A percentile compares a stretch with the other conserved stretches of the same genome.
These are phyloP conservation scores for Podila epicladia DNA, from an alignment of 192 early-diverging fungal species.

Conservation along the genomic window DNA sequence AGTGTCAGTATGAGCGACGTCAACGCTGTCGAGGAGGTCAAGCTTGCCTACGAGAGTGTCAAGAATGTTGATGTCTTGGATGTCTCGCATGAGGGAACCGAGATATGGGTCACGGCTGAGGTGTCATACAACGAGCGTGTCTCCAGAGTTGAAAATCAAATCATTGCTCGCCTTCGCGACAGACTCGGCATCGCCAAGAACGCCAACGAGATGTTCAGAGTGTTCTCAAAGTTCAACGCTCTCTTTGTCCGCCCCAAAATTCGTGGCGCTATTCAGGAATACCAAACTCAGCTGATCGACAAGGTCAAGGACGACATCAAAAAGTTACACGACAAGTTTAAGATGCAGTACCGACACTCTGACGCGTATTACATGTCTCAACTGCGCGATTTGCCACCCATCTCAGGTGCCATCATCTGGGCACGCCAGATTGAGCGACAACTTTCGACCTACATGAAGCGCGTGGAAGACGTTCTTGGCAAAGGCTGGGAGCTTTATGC, in stretches of 20 bases:
- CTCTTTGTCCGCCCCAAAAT: constrained; percentile 99
- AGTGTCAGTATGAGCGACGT: constrained; percentile 68
- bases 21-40: constrained; percentile 90
- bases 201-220: constrained; percentile 99
- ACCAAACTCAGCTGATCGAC: constrained; percentile 97
- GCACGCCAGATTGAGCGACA: constrained; percentile 97
- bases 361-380: constrained; percentile 91
- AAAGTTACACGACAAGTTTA: constrained; percentile 96
- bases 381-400: constrained; percentile 92
- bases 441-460: constrained; percentile 93
- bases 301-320: constrained; percentile 98
- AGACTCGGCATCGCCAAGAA: constrained; percentile 94
- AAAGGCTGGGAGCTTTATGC: constrained; percentile 97
- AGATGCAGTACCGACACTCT: constrained; percentile 87
- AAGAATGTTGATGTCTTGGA: constrained; percentile 96
- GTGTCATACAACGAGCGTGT: constrained; percentile 95
- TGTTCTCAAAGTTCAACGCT: constrained; percentile 99
- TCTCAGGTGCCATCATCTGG: constrained; percentile 97
- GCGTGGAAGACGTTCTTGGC: constrained; percentile 98
- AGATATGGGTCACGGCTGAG: constrained; percentile 92
- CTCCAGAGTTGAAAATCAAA: constrained; percentile 95
- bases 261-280: constrained; percentile 99
- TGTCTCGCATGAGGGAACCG: constrained; percentile 90
- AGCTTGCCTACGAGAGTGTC: constrained; percentile 89
- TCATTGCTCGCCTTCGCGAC: constrained; percentile 90